These are phyloP conservation scores for Barnettozyma wickerhamii DNA, from an alignment of 805 yeast species.

Conservation along the genomic window DNA sequence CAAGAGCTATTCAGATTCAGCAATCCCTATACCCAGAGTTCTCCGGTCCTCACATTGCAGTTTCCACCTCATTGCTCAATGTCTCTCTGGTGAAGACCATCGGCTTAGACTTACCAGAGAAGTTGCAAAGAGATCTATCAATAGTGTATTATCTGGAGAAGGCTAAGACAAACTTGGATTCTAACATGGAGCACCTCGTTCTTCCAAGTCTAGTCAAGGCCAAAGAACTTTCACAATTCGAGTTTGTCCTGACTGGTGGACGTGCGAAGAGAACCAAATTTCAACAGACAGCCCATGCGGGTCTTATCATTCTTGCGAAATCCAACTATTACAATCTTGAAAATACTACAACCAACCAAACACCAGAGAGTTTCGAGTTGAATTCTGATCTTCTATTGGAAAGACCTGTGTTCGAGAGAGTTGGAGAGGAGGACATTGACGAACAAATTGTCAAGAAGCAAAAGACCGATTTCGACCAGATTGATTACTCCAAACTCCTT, in stretches of 20 bases:
- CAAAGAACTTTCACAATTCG: slow-evolving; percentile 53
- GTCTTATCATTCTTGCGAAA: slow-evolving; percentile 73
- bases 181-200: slow-evolving; percentile 59
- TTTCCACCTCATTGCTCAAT: slow-evolving; percentile 32
- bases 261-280: slow-evolving; percentile 83
- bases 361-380: slow-evolving; percentile 56
- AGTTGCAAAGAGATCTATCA: slow-evolving; percentile 35
- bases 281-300: slow-evolving; percentile 68
- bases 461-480: slow-evolving; percentile 34
- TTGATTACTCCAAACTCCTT: slow-evolving; percentile 40
- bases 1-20: slow-evolving; percentile 63
- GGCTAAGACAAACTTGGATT: slow-evolving; percentile 59
- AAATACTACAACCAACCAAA: slow-evolving; percentile 31
- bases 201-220: slow-evolving; percentile 52
- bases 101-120: slow-evolving; percentile 25
- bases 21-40: slow-evolving; percentile 61
- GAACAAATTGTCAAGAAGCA: slow-evolving; percentile 35
- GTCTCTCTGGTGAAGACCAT: slow-evolving; percentile 17
- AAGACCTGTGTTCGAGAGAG: slow-evolving; percentile 62
- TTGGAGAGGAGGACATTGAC: slow-evolving; percentile 44
- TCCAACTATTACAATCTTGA: slow-evolving; percentile 26
- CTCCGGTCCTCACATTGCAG: slow-evolving; percentile 40
- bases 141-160: slow-evolving; percentile 58
- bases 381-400: slow-evolving; percentile 79
- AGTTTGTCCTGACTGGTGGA: slow-evolving; percentile 77